Base-by-base conservation (phyloP, 163 green algal genomes). In the Scenedesmus sp. region DNA sequence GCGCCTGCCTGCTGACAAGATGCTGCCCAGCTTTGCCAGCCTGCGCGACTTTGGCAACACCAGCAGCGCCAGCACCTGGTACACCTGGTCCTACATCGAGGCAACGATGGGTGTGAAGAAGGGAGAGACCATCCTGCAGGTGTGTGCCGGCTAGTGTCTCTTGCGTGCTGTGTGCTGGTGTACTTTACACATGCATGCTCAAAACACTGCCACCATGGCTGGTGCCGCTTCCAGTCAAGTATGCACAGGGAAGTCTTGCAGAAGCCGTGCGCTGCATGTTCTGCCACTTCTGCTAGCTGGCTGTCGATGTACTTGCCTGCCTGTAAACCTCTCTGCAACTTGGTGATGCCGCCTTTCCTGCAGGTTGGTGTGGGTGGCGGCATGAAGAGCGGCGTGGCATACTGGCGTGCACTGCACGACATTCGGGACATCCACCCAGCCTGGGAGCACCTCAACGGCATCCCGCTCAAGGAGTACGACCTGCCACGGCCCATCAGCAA, bases 31-130 rank as follows among this genome's bases (percentile, higher is more conserved):
- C 89, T 96, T 95, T 91, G 94, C 93, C 0, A 87, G 33, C 20
- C 93, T 87, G 86, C 61, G 89, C n/a, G 89, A 92, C 83, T 92
- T 87, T 81, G 89, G 89, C 73, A 92, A 92, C 89, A 92, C 89
- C 83, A 90, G 79, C 83, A 85, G 82, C 37, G 61, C 84, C 37
- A 83, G 70, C 68, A 94, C 94, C 81, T 95, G 94, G 95, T 97
- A 97, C 93, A 96, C 95, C 16, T 90, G 95, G 92, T 88, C 89
- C 30, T 94, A 93, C 83, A 85, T 96, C 9, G 95, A 97, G 93
- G 92, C 88, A 22, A 88, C 93, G 81, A 88, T 86, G 26, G 95
- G 94, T 33, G 92, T 96, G 24, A 83, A 86, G 16, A 90, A 85
- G 81, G 91, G 90, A 26, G 93, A 97, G 83, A 88, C 68, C 18